A percentile compares a stretch with the other conserved stretches of the same genome.
phyloP scores from a whole-genome alignment of 208 protist genomes.

The Trypanosoma mega region DNA sequence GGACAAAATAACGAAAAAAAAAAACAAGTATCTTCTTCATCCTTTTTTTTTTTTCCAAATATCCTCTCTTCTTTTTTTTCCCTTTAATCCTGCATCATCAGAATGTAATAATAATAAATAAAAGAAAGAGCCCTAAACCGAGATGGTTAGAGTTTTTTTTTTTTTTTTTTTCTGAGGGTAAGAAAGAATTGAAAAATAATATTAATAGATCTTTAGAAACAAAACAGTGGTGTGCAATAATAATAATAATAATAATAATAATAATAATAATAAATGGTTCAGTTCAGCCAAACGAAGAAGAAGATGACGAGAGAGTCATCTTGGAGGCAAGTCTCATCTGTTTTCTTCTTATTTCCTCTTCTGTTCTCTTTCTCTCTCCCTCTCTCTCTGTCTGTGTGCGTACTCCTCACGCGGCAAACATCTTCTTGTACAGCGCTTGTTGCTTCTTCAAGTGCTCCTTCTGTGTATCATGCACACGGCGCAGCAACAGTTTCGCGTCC shows the following conservation, averaged over 20 bases:
- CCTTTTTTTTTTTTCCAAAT: no score
- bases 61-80: no score
- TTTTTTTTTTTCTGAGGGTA: no score
- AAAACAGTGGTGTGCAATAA: not conserved
- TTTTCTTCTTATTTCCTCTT: not conserved
- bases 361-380: not conserved
- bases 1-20: constrained; percentile 5
- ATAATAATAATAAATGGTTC: not conserved
- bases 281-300: no score
- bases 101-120: not conserved
- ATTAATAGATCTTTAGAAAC: not conserved
- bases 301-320: no score
- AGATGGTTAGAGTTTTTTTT: not conserved
- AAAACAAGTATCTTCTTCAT: constrained; percentile 1
- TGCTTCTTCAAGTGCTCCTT: constrained; percentile 82
- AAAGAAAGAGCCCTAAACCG: constrained; percentile 4
- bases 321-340: no score
- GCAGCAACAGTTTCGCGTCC: constrained; percentile 53
- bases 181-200: no score
- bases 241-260: not conserved
- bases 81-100: no score
- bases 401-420: constrained; percentile 55
- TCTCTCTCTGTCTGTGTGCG: not conserved
- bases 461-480: constrained; percentile 41
- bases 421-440: constrained; percentile 74